These are phyloP conservation scores for Fusarium multiceps DNA, from an alignment of 2,329 filamentous ascomycete species.

Conservation along the genomic window DNA sequence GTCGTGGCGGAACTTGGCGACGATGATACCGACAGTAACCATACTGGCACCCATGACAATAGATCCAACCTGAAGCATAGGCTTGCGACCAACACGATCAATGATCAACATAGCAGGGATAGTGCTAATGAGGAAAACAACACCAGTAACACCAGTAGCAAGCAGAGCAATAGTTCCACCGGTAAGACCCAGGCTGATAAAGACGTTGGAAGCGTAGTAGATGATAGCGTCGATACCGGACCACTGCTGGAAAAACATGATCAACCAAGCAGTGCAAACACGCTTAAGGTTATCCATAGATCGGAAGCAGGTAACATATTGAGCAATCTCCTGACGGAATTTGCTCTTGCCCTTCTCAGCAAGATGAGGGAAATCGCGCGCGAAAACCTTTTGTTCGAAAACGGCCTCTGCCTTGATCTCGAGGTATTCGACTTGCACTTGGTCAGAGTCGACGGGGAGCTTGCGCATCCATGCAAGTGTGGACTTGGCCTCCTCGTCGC, in stretches of 20 bases:
- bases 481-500: conserved; percentile 71
- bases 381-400: conserved; percentile 78
- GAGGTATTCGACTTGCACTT: conserved; percentile 80
- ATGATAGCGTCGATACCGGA: conserved; percentile 51
- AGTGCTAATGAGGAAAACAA: conserved; percentile 68
- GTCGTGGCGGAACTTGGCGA: conserved; percentile 35
- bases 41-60: conserved; percentile 50
- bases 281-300: conserved; percentile 66
- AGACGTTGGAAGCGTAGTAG: conserved; percentile 66
- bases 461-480: conserved; percentile 26
- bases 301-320: conserved; percentile 54
- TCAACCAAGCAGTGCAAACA: conserved; percentile 71
- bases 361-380: conserved; percentile 64
- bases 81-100: conserved; percentile 56
- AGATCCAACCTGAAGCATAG: conserved; percentile 53
- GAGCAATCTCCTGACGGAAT: conserved; percentile 58
- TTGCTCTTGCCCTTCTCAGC: conserved; percentile 56
- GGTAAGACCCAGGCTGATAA: conserved; percentile 70
- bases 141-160: conserved; percentile 77
- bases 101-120: conserved; percentile 52
- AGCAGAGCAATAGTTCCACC: conserved; percentile 70
- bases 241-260: conserved; percentile 69
- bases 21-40: conserved; percentile 34
- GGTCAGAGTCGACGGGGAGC: conserved; percentile 66
- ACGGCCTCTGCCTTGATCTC: conserved; percentile 83